phyloP scores from a whole-genome alignment of 2,329 filamentous ascomycete genomes.

The Sporothrix euskadiensis region DNA sequence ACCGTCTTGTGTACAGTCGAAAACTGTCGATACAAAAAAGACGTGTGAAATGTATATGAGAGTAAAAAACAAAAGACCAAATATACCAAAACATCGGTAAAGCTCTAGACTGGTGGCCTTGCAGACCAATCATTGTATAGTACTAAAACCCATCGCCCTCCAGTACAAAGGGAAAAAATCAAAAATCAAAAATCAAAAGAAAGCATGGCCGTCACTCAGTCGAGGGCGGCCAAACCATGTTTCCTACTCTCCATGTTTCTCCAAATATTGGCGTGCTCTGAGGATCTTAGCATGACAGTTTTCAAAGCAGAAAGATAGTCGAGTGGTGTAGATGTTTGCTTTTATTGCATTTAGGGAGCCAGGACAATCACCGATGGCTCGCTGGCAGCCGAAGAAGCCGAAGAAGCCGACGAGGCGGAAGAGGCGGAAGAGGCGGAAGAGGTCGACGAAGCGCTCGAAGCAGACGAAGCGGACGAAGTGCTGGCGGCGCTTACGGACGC shows the following conservation, averaged over 20 bases:
- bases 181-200: background rate
- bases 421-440: background rate
- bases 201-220: background rate
- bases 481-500: background rate
- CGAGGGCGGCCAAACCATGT: background rate
- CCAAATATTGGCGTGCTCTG: background rate
- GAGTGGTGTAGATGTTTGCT: background rate
- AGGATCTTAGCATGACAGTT: background rate
- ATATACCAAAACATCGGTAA: background rate
- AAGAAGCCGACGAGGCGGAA: background rate
- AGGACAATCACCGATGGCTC: background rate
- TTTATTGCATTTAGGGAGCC: background rate
- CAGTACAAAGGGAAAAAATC: background rate
- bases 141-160: background rate
- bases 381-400: background rate
- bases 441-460: background rate
- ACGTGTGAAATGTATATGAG: constrained; percentile 3
- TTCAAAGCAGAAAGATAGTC: background rate
- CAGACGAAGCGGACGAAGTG: background rate
- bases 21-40: background rate
- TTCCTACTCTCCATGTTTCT: background rate
- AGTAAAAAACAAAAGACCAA: background rate
- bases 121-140: background rate
- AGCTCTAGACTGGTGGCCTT: background rate
- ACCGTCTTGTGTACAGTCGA: background rate